Conservation (phyloP, 2,329 filamentous ascomycete species). For the Ophiostoma sp. region DNA sequence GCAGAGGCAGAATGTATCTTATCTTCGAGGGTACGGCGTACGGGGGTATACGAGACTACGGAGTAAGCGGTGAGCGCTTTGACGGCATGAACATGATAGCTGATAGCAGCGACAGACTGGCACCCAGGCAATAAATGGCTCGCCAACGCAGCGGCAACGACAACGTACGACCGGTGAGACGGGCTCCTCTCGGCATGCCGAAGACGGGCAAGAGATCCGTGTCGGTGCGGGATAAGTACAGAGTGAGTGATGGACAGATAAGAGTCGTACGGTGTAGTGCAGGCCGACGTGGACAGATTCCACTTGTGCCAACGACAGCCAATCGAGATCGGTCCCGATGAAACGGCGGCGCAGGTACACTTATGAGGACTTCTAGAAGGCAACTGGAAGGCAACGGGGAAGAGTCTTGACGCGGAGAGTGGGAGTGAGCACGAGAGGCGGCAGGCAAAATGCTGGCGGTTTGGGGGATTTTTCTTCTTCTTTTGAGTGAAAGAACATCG, state of each 20-base stretch:
- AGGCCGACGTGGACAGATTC: not conserved
- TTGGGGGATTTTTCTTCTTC: no score
- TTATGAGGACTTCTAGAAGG: not conserved
- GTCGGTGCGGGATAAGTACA: not conserved
- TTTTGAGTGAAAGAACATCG: not conserved
- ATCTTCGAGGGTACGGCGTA: no score
- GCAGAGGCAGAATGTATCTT: not conserved
- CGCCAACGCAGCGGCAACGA: not conserved
- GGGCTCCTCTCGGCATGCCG: slow-evolving; percentile 7
- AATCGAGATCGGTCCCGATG: not conserved
- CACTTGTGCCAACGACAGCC: not conserved
- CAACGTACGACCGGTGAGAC: not conserved
- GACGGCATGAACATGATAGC: not conserved
- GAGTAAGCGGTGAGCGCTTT: not conserved
- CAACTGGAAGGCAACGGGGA: not conserved
- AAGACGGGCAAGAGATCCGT: slow-evolving; percentile 14
- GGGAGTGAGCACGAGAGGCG: not conserved
- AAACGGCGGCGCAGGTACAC: slow-evolving; percentile 11
- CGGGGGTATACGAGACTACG: not conserved
- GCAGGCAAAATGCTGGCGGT: no score
- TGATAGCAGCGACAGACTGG: no score
- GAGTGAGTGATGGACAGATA: not conserved
- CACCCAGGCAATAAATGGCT: not conserved
- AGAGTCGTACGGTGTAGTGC: slow-evolving; percentile 7
- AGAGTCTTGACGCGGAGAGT: not conserved